Base-by-base conservation (phyloP, 1,284 basidiomycete genomes). In the Cystobasidium slooffiae region DNA sequence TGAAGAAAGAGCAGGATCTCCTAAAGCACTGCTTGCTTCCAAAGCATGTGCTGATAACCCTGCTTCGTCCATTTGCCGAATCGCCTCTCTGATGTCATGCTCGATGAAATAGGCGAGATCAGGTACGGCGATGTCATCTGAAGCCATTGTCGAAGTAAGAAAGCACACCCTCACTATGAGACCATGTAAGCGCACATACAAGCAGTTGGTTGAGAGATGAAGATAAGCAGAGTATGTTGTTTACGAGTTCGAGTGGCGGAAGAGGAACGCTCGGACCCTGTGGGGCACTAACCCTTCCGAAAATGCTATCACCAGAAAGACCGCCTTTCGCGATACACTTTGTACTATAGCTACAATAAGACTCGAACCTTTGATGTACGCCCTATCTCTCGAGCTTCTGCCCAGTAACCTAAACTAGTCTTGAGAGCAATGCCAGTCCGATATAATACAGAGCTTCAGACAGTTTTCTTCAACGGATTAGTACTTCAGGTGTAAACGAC, bases 81-180 rank as follows among this genome's bases (percentile, higher is more conserved):
- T 41, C 16, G 68, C 68, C 5, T 62, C 47, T 20, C 37, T 43
- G 16, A 72, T 46, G 24, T 72, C 68, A 18, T 64, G 59, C 49
- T 72, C 68, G 47, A 63, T 59, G 55, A 39, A 62, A 7, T 62
- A 20, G 7, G 46, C 12, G 41, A 56, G 64, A 24, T 24, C 20
- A 7, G 68, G 68, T 3, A 72, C 68, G 20, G 68, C 52, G 47
- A 72, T 72, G 61, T 72, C 59, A 49, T 51, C 24, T 55, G 52
- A 24, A 37, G 55, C 18, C 68, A 69, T 69, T 8, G 44, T 63
- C 41, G 52, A 20, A 22, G 20, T 20, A 10, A 3, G 24, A 10
- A 12, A n/a, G 52, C 20, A 22, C 24, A 16, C 3, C 9, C 52
- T 22, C 20, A 3, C 14, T 18, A 10, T 16, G 1, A n/a, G 18